Conservation (phyloP, 1,284 basidiomycete species). For the Kalmanozyma brasiliensis region DNA sequence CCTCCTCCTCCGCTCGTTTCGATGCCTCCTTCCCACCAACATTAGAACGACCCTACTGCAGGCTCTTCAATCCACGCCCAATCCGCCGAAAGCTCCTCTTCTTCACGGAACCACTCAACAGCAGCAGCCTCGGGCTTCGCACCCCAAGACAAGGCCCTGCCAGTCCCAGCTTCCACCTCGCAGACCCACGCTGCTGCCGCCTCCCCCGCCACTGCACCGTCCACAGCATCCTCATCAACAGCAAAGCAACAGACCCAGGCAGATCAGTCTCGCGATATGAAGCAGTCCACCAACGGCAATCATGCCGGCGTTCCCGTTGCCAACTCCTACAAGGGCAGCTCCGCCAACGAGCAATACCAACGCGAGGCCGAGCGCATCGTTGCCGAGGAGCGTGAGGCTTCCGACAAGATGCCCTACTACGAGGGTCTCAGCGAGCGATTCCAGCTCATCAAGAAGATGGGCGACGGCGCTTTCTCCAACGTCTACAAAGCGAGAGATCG, state of each 20-base stretch:
- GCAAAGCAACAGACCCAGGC: constrained; percentile 5
- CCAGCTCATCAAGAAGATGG: constrained; percentile 61
- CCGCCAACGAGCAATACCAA: constrained; percentile 50
- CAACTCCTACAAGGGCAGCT: constrained; percentile 19
- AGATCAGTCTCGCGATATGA: constrained; percentile 30
- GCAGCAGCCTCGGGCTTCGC: constrained; percentile 24
- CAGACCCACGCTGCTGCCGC: constrained; percentile 44
- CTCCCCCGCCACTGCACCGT: constrained; percentile 2
- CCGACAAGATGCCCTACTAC: constrained; percentile 62
- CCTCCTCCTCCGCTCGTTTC: background rate
- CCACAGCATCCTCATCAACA: constrained; percentile 5
- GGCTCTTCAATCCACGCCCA: constrained; percentile 39
- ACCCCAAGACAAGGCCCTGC: constrained; percentile 31
- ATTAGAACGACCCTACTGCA: constrained; percentile 29
- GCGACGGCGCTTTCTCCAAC: constrained; percentile 90
- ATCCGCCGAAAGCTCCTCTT: constrained; percentile 26
- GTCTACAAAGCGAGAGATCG: constrained; percentile 93
- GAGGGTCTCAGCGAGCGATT: constrained; percentile 61
- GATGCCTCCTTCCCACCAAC: background rate
- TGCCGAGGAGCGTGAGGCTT: constrained; percentile 55
- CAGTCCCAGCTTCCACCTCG: constrained; percentile 35
- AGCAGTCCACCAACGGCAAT: constrained; percentile 25
- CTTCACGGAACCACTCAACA: constrained; percentile 18
- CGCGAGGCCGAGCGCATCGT: constrained; percentile 58
- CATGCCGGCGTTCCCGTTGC: constrained; percentile 27